Evolutionary conservation across 2,329 filamentous ascomycete genomes (phyloP).

Genomic region (Scedosporium aurantiacum): DNA sequence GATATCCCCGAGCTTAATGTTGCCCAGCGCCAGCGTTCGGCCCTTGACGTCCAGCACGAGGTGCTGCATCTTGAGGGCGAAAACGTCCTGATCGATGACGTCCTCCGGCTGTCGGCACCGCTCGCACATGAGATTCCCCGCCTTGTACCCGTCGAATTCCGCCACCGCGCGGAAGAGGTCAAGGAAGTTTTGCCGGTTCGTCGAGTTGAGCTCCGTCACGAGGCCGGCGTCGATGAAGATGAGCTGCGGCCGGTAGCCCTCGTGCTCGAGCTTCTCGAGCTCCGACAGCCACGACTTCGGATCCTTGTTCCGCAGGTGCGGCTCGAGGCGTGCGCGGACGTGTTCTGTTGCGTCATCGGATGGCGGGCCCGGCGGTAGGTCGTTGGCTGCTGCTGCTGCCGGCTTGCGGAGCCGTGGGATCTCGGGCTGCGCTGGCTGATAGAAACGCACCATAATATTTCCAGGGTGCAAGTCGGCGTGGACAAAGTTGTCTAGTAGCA

Average conservation of each 20-base stretch:
- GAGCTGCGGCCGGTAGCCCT: constrained; percentile 86
- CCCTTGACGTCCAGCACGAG: constrained; percentile 85
- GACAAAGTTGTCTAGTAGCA: constrained; percentile 94
- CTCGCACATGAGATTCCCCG: constrained; percentile 91
- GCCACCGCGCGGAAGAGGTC: constrained; percentile 93
- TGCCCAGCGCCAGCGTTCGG: constrained; percentile 80
- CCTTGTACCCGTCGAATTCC: constrained; percentile 93
- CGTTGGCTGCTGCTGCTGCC: constrained; percentile 22
- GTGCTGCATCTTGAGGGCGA: constrained; percentile 94
- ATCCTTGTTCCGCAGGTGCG: constrained; percentile 53
- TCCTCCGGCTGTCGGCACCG: constrained; percentile 85
- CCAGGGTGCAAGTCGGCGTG: constrained; percentile 94
- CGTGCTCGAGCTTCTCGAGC: constrained; percentile 64
- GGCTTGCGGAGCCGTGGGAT: constrained; percentile 27
- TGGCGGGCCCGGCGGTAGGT: constrained; percentile 19
- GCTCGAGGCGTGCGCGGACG: constrained; percentile 68
- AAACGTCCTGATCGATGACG: constrained; percentile 80
- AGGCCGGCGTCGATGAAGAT: constrained; percentile 97
- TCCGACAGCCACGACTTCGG: constrained; percentile 61
- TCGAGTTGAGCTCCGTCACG: constrained; percentile 82
- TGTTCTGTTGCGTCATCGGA: constrained; percentile 74
- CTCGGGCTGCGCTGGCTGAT: constrained; percentile 65
- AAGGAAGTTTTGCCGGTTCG: constrained; percentile 81
- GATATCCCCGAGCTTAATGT: constrained; percentile 93
- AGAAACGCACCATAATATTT: constrained; percentile 99